These are phyloP conservation scores for Penicillium turbatum DNA, from an alignment of 495 filamentous ascomycete species.

Conservation along the genomic window DNA sequence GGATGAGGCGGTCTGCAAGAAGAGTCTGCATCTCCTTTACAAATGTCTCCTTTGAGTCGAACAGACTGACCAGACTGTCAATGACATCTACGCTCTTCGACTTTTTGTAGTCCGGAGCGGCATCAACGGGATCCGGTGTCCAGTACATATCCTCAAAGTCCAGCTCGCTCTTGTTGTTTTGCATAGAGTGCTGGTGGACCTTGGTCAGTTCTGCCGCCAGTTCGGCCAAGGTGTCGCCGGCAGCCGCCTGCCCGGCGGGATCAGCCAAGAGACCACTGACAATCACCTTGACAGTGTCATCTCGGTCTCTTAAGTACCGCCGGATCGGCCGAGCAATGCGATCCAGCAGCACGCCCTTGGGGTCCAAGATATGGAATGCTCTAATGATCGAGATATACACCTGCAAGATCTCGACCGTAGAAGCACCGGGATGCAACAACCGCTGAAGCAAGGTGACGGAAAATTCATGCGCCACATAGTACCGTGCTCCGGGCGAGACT, in stretches of 20 bases:
- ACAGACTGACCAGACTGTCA: constrained; percentile 78
- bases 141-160: constrained; percentile 90
- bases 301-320: constrained; percentile 84
- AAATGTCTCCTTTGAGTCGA: constrained; percentile 82
- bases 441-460: constrained; percentile 61
- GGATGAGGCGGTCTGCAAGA: constrained; percentile 75
- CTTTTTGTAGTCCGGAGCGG: constrained; percentile 83
- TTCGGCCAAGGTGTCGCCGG: constrained; percentile 60
- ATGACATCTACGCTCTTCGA: constrained; percentile 91
- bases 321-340: constrained; percentile 80
- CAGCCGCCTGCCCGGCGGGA: constrained; percentile 31
- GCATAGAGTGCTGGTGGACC: constrained; percentile 47
- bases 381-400: constrained; percentile 91
- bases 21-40: constrained; percentile 89
- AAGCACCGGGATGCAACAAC: constrained; percentile 81
- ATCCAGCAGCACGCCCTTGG: constrained; percentile 85
- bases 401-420: constrained; percentile 82
- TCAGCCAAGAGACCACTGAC: constrained; percentile 80
- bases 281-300: constrained; percentile 85
- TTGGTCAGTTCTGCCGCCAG: constrained; percentile 70
- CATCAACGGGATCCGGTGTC: constrained; percentile 89
- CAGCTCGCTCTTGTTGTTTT: constrained; percentile 59
- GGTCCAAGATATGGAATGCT: constrained; percentile 82
- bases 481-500: constrained; percentile 52
- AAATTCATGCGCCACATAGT: constrained; percentile 67